A percentile compares a stretch with the other conserved stretches of the same genome.
phyloP scores from a whole-genome alignment of 1,284 basidiomycete genomes.

The Apiotrichum akiyoshidainum region DNA sequence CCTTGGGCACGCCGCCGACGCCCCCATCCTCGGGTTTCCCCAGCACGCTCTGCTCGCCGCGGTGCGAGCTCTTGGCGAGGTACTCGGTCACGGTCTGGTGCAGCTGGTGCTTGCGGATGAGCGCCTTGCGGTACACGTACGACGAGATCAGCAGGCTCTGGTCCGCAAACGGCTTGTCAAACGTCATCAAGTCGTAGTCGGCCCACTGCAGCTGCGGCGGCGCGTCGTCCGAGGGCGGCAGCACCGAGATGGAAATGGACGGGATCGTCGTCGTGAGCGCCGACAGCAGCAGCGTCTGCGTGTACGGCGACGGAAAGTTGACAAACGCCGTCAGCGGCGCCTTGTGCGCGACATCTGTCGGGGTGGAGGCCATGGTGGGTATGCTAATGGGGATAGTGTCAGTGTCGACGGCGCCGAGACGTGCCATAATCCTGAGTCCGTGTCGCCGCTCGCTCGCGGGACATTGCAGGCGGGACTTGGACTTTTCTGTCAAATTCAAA shows the following conservation, averaged over 20 bases:
- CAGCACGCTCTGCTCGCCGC: conserved; percentile 22
- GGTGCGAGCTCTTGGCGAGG: conserved; percentile 62
- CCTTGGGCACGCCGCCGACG: conserved; percentile 63
- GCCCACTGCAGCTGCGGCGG: conserved; percentile 48
- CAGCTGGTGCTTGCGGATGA: conserved; percentile 93
- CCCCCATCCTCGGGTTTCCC: conserved; percentile 1
- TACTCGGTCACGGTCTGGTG: conserved; percentile 73
- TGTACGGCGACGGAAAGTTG: conserved; percentile 75
- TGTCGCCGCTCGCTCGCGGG: too few species aligned
- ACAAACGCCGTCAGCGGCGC: conserved; percentile 56
- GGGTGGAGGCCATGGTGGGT: background rate
- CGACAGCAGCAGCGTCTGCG: conserved; percentile 63
- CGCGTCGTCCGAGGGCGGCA: conserved; percentile 28
- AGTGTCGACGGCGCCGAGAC: too few species aligned
- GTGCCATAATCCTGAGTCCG: too few species aligned
- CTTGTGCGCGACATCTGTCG: background rate
- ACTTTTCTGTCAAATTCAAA: too few species aligned
- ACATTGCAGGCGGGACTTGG: too few species aligned
- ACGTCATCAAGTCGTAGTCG: conserved; percentile 74
- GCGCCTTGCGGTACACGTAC: conserved; percentile 84
- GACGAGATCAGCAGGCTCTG: conserved; percentile 67
- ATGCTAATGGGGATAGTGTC: background rate
- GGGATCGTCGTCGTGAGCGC: conserved; percentile 55
- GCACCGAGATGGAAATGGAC: conserved; percentile 34
- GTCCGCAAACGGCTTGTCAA: conserved; percentile 60